Base-by-base conservation (phyloP, 1,284 basidiomycete genomes). In the Puccinia horiana region DNA sequence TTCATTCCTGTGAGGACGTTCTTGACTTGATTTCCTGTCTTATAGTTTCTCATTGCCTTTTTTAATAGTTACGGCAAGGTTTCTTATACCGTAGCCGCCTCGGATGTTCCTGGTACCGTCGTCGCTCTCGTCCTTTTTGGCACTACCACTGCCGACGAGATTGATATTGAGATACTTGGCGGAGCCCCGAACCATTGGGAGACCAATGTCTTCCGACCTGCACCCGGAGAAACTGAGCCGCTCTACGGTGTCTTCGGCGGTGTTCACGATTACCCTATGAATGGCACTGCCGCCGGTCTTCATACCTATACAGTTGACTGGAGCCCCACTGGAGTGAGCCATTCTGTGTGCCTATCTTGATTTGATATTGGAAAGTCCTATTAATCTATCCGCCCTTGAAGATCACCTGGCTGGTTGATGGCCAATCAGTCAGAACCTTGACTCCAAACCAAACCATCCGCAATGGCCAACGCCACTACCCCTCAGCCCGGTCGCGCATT, bases 141-240 rank as follows among this genome's bases (percentile, higher is more conserved):
- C 35, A 75, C 80, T 14, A 74, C 72, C 40, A 75, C 80, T n/a
- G 42, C 47, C n/a, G 80, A 81, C 40, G 80, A 81, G 65, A 81
- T 81, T 40, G 80, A 81, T 16, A 65, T 81, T 29, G 80, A 81
- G 54, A 81, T 81, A 16, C 49, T 81, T 18, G 80, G 80, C 12
- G 80, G 80, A 14, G 72, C 75, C 26, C 40, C 72, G 18, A 75
- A 32, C 20, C 80, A 81, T 37, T 81, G 80, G 80, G 56, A 81
- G 54, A 81, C 80, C 23, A 81, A 81, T n/a, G 80, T 81, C 20
- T 81, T 81, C 35, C 70, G 80, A n/a, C 70, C 80, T 42, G 80
- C 80, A 9, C 80, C 80, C 0, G 61, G 61, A 29, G 80, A 81
- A 40, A 75, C 80, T 49, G 70, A 74, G 54, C 80, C 80, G 20